A percentile compares a stretch with the other conserved stretches of the same genome.
These are phyloP conservation scores for Plasmodium reichenowi DNA, from an alignment of 169 alveolate species.

Conservation along the genomic window DNA sequence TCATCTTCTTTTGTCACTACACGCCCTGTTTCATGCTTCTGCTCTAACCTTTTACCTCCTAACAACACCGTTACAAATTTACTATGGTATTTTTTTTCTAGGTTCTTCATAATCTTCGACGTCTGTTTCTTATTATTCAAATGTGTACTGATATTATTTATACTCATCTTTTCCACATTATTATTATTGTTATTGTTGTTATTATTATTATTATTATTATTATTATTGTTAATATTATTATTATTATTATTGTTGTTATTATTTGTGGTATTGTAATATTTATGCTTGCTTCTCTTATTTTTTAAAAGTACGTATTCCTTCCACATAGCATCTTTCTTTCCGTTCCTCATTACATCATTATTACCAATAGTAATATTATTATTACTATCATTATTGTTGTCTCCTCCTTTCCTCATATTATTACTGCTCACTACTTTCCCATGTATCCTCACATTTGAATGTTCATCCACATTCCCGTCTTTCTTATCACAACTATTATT, in stretches of 20 bases:
- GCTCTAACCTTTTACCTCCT: too few species aligned
- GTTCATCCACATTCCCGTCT: too few species aligned
- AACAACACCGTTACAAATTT: background rate
- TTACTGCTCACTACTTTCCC: too few species aligned
- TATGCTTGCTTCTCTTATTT: too few species aligned
- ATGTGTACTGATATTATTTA: background rate
- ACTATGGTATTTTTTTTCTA: background rate
- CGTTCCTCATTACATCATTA: too few species aligned
- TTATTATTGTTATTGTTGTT: background rate
- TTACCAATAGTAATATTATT: background rate
- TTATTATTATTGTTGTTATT: background rate
- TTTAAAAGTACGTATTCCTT: too few species aligned
- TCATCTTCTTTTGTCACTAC: too few species aligned
- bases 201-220: background rate
- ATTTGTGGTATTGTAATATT: background rate
- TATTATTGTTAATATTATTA: background rate
- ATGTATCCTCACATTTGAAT: too few species aligned
- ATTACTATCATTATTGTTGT: background rate
- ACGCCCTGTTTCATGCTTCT: too few species aligned
- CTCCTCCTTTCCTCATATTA: too few species aligned
- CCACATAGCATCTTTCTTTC: too few species aligned
- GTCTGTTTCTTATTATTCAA: background rate
- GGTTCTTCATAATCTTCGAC: background rate
- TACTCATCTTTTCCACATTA: background rate
- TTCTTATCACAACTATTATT: background rate